phyloP scores from a whole-genome alignment of 2,329 filamentous ascomycete species.

The Fusarium globosum region DNA sequence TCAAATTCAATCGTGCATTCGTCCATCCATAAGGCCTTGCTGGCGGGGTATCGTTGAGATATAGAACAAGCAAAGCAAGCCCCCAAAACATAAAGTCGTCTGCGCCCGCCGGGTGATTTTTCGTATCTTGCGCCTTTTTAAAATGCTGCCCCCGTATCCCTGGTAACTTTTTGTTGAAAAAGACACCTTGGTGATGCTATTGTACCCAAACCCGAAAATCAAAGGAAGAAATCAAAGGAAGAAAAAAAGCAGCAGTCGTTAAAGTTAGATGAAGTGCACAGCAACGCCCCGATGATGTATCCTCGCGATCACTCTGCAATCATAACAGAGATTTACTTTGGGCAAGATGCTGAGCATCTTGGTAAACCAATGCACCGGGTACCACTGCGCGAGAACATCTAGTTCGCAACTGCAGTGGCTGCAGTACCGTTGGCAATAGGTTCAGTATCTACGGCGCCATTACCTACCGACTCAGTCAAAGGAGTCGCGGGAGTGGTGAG shows the following conservation, averaged over 20 bases:
- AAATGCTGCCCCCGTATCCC: constrained; percentile 44
- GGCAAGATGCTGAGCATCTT: constrained; percentile 14
- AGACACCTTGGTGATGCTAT: constrained; percentile 49
- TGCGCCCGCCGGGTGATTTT: constrained; percentile 44
- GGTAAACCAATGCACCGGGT: neutral
- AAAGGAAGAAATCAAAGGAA: constrained; percentile 10
- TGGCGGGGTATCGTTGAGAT: constrained; percentile 56
- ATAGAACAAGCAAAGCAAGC: constrained; percentile 51
- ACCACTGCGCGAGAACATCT: constrained; percentile 2
- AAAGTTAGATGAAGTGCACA: constrained; percentile 31
- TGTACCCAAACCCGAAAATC: constrained; percentile 36
- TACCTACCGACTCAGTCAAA: constrained; percentile 40
- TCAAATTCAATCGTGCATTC: constrained; percentile 41
- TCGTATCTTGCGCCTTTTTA: constrained; percentile 43
- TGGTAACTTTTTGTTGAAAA: constrained; percentile 58
- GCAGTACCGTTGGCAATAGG: constrained; percentile 23
- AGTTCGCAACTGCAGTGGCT: constrained; percentile 28
- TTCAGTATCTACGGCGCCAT: constrained; percentile 19
- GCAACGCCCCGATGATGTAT: constrained; percentile 32
- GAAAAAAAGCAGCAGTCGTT: constrained; percentile 13
- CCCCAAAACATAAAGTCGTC: constrained; percentile 46
- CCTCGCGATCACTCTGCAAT: constrained; percentile 24
- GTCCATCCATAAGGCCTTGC: constrained; percentile 48
- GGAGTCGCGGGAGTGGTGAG: constrained; percentile 59
- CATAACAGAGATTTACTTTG: constrained; percentile 1